A percentile compares a stretch with the other conserved stretches of the same genome.
phyloP scores from a whole-genome alignment of 148 eudicot species.

The Cornus florida region DNA sequence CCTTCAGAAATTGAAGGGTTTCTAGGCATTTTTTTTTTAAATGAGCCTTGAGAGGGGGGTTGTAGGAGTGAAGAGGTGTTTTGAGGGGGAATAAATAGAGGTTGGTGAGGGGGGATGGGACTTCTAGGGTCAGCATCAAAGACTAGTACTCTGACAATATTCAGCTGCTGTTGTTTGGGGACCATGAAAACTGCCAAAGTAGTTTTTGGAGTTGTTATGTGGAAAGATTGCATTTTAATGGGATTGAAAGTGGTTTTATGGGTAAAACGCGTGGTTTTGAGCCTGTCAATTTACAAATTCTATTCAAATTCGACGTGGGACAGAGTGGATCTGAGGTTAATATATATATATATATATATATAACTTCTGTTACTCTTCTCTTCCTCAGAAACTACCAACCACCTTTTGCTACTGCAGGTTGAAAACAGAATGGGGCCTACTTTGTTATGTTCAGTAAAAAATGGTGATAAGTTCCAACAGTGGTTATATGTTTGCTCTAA shows the following conservation, averaged over 20 bases:
- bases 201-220: neutral
- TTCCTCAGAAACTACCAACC: too few species aligned
- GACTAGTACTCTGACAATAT: conserved; percentile 6
- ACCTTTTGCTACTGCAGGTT: neutral
- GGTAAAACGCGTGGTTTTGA: neutral
- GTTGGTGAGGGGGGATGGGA: too few species aligned
- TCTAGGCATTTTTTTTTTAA: neutral
- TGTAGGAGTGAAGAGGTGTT: conserved; percentile 12
- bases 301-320: neutral
- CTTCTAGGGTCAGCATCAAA: conserved; percentile 10
- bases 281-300: neutral
- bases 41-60: conserved; percentile 18
- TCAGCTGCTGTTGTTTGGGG: conserved; percentile 10
- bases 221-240: neutral
- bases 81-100: conserved; percentile 18
- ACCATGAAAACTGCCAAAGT: neutral
- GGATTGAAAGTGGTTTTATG: neutral
- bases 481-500: neutral
- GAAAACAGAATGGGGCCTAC: neutral
- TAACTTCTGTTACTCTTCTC: too few species aligned
- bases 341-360: too few species aligned
- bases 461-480: neutral
- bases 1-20: conserved; percentile 6
- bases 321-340: neutral
- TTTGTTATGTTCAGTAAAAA: too few species aligned